Evolutionary conservation across 202 grass and related monocot genomes (phyloP).

Genomic region (Setaria italica): DNA sequence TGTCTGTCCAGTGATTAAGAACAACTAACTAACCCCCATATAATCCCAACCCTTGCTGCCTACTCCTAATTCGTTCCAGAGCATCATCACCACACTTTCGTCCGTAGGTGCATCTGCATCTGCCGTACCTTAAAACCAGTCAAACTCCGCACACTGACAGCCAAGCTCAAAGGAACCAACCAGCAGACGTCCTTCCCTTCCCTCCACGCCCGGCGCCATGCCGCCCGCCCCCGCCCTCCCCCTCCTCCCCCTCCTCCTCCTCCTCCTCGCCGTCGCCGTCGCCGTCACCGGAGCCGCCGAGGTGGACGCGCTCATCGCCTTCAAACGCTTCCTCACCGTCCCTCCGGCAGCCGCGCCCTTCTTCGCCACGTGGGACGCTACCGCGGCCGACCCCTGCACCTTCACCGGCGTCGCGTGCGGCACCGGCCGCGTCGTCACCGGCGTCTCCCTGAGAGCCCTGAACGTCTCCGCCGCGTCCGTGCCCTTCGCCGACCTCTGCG

Average conservation of each 20-base stretch:
- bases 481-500: conserved; percentile 60
- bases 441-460: background rate
- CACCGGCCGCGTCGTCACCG: conserved; percentile 44
- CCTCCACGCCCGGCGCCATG: conserved; percentile 45
- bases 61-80: conserved; percentile 11
- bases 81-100: background rate
- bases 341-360: background rate
- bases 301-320: conserved; percentile 47
- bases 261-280: conserved; percentile 27
- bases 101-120: background rate
- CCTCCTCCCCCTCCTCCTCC: background rate
- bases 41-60: background rate
- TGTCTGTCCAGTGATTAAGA: background rate
- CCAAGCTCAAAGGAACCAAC: background rate
- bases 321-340: conserved; percentile 59
- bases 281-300: conserved; percentile 4
- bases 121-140: conserved; percentile 41
- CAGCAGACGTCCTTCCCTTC: background rate
- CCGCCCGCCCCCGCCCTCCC: background rate
- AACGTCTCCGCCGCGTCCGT: conserved; percentile 27
- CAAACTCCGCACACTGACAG: conserved; percentile 8
- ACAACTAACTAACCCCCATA: background rate
- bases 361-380: conserved; percentile 64
- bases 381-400: conserved; percentile 46
- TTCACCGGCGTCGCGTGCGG: conserved; percentile 75